Evolutionary conservation across 495 filamentous ascomycete species (phyloP), one percentile per base, ranked within the genome.

Genomic region (Thozetella sp.): DNA sequence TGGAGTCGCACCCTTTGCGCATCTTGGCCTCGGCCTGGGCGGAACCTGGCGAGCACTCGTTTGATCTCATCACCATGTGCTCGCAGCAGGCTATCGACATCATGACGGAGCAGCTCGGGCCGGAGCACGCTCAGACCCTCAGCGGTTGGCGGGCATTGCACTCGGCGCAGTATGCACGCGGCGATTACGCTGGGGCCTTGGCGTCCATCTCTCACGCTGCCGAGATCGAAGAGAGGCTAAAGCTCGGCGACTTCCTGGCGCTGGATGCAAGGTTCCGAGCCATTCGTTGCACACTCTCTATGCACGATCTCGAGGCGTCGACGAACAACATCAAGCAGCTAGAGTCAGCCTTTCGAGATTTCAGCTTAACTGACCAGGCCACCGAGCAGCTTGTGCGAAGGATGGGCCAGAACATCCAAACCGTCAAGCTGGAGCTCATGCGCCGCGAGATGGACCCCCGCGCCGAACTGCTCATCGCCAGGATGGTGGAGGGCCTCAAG

Each of bases 341-440:
- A 3, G 43, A 48, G n/a, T 10, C 6, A 3, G 4, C 6, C 20
- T 4, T 48, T 3, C 43, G 43, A 3, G 43, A 48, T n/a, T 48
- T 48, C 20, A 20, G 11, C 9, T 10, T 3, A 11, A 20, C 11
- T 4, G n/a, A 48, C 9, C 11, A 9, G 43, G 43, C n/a, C 20
- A 3, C 43, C 43, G 43, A 48, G 3, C 43, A 48, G n/a, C 43
- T 48, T 10, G 9, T 48, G 10, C 43, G 43, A n/a, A 48, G n/a
- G 43, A 48, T 48, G 43, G 43, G 43, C 6, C 43, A 48, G 43
- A 48, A 48, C n/a, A 48, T 48, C n/a, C 43, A 4, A n/a, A 48
- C n/a, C 6, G 43, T 20, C 43, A 48, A 20, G 43, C 11, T 3
- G 20, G 43, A 48, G 4, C 43, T 48, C 9, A 4, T 48, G 9